phyloP scores from a whole-genome alignment of 164 flowering plant species.

The Akebia trifoliata region DNA sequence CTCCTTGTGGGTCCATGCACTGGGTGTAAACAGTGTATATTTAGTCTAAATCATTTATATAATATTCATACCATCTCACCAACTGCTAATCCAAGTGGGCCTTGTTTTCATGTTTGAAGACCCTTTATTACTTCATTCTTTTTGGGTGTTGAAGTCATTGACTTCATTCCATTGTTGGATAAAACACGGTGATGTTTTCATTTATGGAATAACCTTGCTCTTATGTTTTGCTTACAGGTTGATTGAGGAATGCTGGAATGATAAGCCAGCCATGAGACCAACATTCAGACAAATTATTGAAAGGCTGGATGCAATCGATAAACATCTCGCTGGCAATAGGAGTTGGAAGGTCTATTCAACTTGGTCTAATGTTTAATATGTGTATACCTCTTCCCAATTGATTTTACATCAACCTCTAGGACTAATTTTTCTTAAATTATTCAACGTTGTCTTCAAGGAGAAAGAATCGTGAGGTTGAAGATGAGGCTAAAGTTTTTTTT shows the following conservation, averaged over 20 bases:
- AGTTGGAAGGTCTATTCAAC: conserved; percentile 88
- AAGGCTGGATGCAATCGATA: conserved; percentile 51
- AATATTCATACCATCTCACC: too few relatives aligned
- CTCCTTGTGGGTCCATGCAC: too few relatives aligned
- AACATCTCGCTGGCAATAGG: conserved; percentile 37
- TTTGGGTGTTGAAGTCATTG: not conserved
- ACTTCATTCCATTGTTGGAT: too few relatives aligned
- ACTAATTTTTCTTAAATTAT: too few relatives aligned
- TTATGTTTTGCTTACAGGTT: conserved; percentile 41
- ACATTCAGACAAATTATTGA: conserved; percentile 70
- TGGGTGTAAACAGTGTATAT: too few relatives aligned
- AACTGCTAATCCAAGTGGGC: not conserved
- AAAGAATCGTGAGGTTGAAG: too few relatives aligned
- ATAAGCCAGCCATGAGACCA: conserved; percentile 70
- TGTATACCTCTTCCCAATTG: too few relatives aligned
- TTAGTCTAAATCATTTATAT: too few relatives aligned
- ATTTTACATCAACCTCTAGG: too few relatives aligned
- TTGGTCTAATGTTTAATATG: too few relatives aligned
- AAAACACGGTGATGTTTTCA: not conserved
- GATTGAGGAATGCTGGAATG: conserved; percentile 89
- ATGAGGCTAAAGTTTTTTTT: too few relatives aligned
- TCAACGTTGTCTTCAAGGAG: too few relatives aligned
- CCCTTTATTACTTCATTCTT: not conserved
- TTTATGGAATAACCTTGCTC: not conserved
- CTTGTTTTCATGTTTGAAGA: not conserved